These are phyloP conservation scores for Allantophomopsis lycopodina DNA, from an alignment of 2,329 filamentous ascomycete genomes.

Conservation along the genomic window DNA sequence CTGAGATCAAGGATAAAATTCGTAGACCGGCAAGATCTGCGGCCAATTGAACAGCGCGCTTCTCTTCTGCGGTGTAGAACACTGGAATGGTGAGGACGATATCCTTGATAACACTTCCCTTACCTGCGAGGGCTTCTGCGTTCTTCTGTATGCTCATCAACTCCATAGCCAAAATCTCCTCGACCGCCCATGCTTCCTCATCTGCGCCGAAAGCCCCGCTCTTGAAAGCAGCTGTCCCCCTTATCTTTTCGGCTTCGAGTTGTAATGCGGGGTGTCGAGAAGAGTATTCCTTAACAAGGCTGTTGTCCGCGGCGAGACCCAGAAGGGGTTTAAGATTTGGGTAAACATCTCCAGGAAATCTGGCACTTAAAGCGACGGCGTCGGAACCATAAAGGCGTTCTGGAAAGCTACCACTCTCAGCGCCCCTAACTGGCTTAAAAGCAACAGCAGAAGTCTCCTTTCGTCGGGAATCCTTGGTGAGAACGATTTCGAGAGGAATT, in stretches of 20 bases:
- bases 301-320: conserved; percentile 52
- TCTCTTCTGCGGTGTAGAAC: conserved; percentile 86
- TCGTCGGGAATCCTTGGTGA: conserved; percentile 93
- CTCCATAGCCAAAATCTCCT: conserved; percentile 94
- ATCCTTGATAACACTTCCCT: conserved; percentile 60
- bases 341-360: conserved; percentile 89
- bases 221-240: conserved; percentile 68
- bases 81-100: conserved; percentile 80
- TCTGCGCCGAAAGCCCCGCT: conserved; percentile 52
- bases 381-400: conserved; percentile 89
- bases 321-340: conserved; percentile 84
- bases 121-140: conserved; percentile 70
- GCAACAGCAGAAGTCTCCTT: conserved; percentile 87
- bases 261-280: conserved; percentile 67
- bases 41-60: conserved; percentile 70
- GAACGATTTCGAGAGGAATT: conserved; percentile 91
- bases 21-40: conserved; percentile 81
- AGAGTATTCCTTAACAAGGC: conserved; percentile 55
- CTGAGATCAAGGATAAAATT: conserved; percentile 72
- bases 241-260: conserved; percentile 41
- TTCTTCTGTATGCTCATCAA: conserved; percentile 84
- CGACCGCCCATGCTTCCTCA: conserved; percentile 61
- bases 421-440: conserved; percentile 73
- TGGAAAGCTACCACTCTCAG: conserved; percentile 56
- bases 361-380: conserved; percentile 71